These are phyloP conservation scores for Prunus padus DNA, from an alignment of 306 rosid species.

Conservation along the genomic window DNA sequence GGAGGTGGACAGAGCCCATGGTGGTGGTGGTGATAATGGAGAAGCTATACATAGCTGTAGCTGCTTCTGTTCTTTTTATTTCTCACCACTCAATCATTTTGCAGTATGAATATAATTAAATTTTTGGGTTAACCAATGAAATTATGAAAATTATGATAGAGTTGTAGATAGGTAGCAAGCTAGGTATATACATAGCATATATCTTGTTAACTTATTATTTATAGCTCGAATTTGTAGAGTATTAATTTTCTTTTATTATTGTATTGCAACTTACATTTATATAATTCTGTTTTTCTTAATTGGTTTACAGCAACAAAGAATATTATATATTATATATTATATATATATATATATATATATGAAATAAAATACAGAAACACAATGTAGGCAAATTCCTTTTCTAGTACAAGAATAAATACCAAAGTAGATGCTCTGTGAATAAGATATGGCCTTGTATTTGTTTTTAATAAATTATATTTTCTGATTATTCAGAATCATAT, in stretches of 20 bases:
- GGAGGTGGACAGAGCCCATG: slow-evolving; percentile 29
- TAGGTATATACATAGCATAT: neutral
- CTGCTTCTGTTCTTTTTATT: slow-evolving; percentile 6
- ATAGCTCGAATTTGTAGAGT: neutral
- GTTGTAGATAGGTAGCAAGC: neutral
- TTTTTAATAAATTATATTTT: too few species aligned
- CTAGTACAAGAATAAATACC: neutral
- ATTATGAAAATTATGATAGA: neutral
- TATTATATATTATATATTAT: too few species aligned
- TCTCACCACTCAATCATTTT: slow-evolving; percentile 29
- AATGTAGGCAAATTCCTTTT: slow-evolving; percentile 3
- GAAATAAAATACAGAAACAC: neutral
- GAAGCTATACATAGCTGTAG: neutral
- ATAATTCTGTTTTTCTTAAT: neutral
- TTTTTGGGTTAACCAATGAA: neutral
- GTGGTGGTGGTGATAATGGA: slow-evolving; percentile 33
- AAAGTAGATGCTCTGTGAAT: neutral
- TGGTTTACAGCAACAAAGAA: neutral
- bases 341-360: neutral
- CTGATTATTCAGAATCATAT: too few species aligned
- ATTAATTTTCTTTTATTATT: neutral
- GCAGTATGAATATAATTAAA: slow-evolving; percentile 26
- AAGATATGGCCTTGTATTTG: too few species aligned
- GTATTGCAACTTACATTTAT: neutral
- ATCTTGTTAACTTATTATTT: neutral